Evolutionary conservation across 2,329 filamentous ascomycete species (phyloP).

Genomic region (Penicillium digitatum): DNA sequence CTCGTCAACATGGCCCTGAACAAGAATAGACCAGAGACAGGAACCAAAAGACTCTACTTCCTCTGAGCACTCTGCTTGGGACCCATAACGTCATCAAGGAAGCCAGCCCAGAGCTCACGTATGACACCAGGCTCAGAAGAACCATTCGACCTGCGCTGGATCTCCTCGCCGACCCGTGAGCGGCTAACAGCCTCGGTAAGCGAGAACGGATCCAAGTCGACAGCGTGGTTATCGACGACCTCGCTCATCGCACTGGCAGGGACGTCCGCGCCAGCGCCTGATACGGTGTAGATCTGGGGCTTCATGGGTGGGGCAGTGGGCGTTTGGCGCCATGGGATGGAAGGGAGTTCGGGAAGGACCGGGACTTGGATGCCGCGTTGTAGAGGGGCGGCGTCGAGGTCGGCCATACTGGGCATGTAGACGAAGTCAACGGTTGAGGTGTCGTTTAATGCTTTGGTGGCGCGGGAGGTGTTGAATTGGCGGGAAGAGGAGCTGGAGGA

Average conservation of each 20-base stretch:
- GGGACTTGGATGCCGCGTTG: conserved; percentile 47
- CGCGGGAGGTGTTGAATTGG: conserved; percentile 60
- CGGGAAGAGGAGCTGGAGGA: conserved; percentile 52
- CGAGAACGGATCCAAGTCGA: conserved; percentile 55
- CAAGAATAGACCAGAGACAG: background rate
- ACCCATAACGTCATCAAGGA: conserved; percentile 39
- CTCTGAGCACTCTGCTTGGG: conserved; percentile 25
- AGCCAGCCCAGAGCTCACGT: conserved; percentile 35
- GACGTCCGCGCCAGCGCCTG: conserved; percentile 42
- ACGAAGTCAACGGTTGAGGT: conserved; percentile 61
- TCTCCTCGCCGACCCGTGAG: conserved; percentile 36
- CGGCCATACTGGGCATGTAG: conserved; percentile 54
- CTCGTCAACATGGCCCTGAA: conserved; percentile 11
- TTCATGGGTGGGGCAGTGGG: conserved; percentile 45
- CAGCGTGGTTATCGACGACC: conserved; percentile 53
- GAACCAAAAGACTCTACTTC: conserved; percentile 12
- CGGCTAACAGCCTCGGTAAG: conserved; percentile 50
- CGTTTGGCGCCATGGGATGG: conserved; percentile 26
- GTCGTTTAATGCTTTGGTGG: conserved; percentile 55
- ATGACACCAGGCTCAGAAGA: conserved; percentile 30
- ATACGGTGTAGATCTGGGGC: conserved; percentile 54
- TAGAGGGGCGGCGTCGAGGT: conserved; percentile 37
- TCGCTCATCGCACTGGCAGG: conserved; percentile 55
- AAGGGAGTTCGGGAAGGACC: conserved; percentile 45
- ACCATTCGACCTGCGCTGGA: conserved; percentile 36